Evolutionary conservation across 2,329 filamentous ascomycete species (phyloP).

Genomic region (Fusarium transvaalense): DNA sequence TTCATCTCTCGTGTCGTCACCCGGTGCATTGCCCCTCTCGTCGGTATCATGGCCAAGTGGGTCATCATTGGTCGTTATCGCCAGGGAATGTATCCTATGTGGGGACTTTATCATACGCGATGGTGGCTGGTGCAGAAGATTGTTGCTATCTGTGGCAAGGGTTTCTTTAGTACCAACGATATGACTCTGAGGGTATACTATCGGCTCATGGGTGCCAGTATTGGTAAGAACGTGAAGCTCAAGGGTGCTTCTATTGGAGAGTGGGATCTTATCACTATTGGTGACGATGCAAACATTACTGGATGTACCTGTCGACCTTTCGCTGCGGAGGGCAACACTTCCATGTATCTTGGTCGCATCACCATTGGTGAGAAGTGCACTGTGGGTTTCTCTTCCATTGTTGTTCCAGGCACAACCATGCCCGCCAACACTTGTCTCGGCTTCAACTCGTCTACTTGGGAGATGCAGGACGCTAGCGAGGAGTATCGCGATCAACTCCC

Average conservation of each 20-base stretch:
- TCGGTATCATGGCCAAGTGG: constrained; percentile 6
- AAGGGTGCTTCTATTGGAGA: not conserved
- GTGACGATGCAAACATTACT: not conserved
- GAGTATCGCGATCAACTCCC: constrained; percentile 16
- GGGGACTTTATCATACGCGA: constrained; percentile 18
- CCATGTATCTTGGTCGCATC: constrained; percentile 24
- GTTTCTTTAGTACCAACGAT: not conserved
- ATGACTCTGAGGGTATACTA: not conserved
- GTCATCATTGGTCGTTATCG: constrained; percentile 14
- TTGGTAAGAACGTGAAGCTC: not conserved
- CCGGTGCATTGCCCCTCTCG: not conserved
- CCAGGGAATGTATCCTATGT: constrained; percentile 4
- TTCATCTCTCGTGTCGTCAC: constrained; percentile 7
- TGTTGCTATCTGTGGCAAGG: not conserved
- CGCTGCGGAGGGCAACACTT: constrained; percentile 10
- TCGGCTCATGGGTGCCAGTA: constrained; percentile 8
- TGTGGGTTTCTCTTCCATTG: constrained; percentile 3
- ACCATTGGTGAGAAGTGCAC: not conserved
- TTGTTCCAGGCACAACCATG: constrained; percentile 3
- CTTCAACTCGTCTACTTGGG: constrained; percentile 21
- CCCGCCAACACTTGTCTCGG: constrained; percentile 1
- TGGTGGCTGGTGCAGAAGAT: constrained; percentile 30
- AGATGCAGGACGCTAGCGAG: constrained; percentile 12
- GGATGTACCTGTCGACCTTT: constrained; percentile 1
- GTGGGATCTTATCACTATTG: constrained; percentile 7